A percentile compares a stretch with the other conserved stretches of the same genome.
These are phyloP conservation scores for Trichosanthes cucumerina DNA, from an alignment of 306 rosid species.

Conservation along the genomic window DNA sequence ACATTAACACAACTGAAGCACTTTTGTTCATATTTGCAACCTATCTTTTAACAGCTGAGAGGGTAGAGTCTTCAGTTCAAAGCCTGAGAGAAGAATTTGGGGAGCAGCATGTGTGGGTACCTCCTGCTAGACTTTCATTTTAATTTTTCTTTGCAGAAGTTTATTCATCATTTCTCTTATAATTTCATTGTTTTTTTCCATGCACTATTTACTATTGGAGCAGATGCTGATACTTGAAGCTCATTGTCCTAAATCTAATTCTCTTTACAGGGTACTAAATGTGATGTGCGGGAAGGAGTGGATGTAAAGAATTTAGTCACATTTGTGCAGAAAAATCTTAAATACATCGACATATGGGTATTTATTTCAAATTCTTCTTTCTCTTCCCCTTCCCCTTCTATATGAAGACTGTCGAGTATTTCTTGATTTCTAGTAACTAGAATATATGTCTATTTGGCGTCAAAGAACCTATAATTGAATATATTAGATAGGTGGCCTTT, in stretches of 20 bases:
- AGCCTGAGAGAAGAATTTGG: constrained; percentile 54
- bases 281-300: constrained; percentile 77
- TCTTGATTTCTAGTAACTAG: not conserved
- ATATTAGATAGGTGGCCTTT: not conserved
- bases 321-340: constrained; percentile 60
- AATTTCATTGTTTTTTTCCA: constrained; percentile 9
- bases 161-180: not conserved
- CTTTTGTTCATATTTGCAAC: constrained; percentile 6
- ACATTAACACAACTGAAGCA: not conserved
- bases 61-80: constrained; percentile 57
- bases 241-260: constrained; percentile 15
- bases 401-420: not conserved
- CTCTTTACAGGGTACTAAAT: constrained; percentile 55
- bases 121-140: constrained; percentile 35
- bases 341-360: constrained; percentile 89
- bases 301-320: constrained; percentile 76
- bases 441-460: not conserved
- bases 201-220: not conserved
- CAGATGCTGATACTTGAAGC: constrained; percentile 13
- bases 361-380: constrained; percentile 11
- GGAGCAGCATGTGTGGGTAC: constrained; percentile 98
- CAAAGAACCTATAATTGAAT: not conserved
- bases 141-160: not conserved
- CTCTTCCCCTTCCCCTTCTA: not conserved
- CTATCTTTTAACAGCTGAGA: constrained; percentile 35